Conservation (phyloP, 768 basidiomycete genomes). For the Hygrophoropsis aurantiaca region DNA sequence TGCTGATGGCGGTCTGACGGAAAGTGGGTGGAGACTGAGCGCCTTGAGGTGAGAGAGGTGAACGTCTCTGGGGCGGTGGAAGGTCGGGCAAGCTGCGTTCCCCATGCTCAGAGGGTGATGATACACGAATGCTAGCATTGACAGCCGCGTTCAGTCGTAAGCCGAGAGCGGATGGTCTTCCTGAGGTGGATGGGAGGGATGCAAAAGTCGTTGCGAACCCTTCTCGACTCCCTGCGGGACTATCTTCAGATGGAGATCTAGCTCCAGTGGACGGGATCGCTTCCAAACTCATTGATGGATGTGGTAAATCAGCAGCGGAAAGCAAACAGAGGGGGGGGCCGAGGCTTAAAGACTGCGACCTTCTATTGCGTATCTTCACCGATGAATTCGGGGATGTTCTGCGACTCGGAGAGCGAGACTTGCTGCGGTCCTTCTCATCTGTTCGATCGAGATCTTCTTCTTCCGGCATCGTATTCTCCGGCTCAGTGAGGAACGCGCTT, state of each 20-base stretch:
- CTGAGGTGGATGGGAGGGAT: constrained; percentile 16
- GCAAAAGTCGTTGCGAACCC: constrained; percentile 44
- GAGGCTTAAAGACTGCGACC: constrained; percentile 65
- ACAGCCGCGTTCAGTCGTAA: constrained; percentile 49
- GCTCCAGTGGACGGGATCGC: constrained; percentile 27
- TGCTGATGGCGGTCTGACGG: constrained; percentile 71
- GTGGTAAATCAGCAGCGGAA: constrained; percentile 21
- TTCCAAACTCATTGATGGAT: constrained; percentile 30
- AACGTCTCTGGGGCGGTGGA: constrained; percentile 20
- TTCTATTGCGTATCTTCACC: constrained; percentile 50
- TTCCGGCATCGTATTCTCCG: constrained; percentile 66
- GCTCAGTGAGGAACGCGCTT: constrained; percentile 67
- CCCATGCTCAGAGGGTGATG: constrained; percentile 16
- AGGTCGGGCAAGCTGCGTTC: constrained; percentile 30
- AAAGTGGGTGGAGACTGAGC: constrained; percentile 32
- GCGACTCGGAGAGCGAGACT: constrained; percentile 12
- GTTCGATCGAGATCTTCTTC: constrained; percentile 42
- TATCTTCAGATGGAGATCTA: constrained; percentile 25
- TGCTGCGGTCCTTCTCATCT: constrained; percentile 5
- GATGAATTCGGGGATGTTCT: constrained; percentile 44
- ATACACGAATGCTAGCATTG: constrained; percentile 35
- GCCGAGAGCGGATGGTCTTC: constrained; percentile 35
- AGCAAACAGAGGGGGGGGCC: constrained; percentile 33
- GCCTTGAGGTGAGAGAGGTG: constrained; percentile 3
- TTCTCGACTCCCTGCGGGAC: constrained; percentile 41